Base-by-base conservation (phyloP, 2,329 filamentous ascomycete species). In the Cladophialophora chaetospira region DNA sequence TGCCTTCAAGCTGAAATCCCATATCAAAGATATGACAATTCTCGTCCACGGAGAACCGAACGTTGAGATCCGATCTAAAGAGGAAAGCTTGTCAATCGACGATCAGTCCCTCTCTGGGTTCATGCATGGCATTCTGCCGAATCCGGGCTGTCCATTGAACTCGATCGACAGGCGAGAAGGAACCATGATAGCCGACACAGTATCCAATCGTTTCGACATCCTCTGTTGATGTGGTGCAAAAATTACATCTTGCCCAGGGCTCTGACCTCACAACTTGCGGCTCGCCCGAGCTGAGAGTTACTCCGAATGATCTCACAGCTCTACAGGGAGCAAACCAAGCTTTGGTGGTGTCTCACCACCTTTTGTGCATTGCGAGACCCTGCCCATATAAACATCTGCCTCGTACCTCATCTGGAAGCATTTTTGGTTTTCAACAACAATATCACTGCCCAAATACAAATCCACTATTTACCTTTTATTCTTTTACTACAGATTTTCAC, bases 271-370 rank as follows among this genome's bases (percentile, higher is more conserved):
- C 48, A 19, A 5, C 25, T 13, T 17, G 15, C 8, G 25, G n/a
- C 8, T 2, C 23, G 48, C 25, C 38, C 35, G 33, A 23, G 48
- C 48, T 42, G 42, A 43, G 48, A 23, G 17, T 33, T 52, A 19
- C 25, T 33, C 36, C 9, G 33, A 25, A 52, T 52, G 48, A 52
- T 52, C 42, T 52, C 48, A 52, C 35, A 33, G 10, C 33, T 17
- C 29, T 26, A 11, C 21, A 19, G 13, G 36, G 13, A 19, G 36
- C 15, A 3, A 11, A n/a, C n/a, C 28, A 48, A 35, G 15, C 28
- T 36, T 21, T 49, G 33, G 35, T 1, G 28, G 15, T 36, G 15
- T 52, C 48, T 52, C 48, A 52, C 43, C 42, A 19, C 15, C 4
- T 40, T 11, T 11, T 4, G n/a, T n/a, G n/a, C n/a, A n/a, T n/a